phyloP scores from a whole-genome alignment of 768 basidiomycete species.

The Saitozyma sp. region DNA sequence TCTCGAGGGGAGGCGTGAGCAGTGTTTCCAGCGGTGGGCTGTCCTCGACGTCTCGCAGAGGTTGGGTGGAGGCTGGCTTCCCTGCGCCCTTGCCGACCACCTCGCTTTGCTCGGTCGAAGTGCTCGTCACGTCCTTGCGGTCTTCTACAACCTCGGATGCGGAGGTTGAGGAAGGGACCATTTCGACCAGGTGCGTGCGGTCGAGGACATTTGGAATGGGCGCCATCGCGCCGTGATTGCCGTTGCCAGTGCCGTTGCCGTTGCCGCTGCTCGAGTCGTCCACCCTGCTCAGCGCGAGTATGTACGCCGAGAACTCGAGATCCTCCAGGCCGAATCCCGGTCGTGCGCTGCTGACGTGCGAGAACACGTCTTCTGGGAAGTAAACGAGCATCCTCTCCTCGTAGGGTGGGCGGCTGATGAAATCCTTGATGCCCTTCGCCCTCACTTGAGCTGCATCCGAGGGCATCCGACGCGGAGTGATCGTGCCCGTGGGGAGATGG shows the following conservation, averaged over 20 bases:
- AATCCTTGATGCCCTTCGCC: constrained; percentile 31
- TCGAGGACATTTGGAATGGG: too few species aligned
- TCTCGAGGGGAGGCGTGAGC: too few species aligned
- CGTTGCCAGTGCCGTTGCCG: neutral
- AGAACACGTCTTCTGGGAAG: constrained; percentile 29
- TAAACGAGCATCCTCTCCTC: constrained; percentile 41
- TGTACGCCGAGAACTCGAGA: constrained; percentile 40
- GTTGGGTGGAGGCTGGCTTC: too few species aligned
- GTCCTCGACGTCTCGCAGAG: too few species aligned
- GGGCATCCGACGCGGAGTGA: constrained; percentile 7
- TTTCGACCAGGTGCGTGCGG: too few species aligned
- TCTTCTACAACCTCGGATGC: too few species aligned
- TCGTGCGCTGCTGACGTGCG: constrained; percentile 38
- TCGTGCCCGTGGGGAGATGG: constrained; percentile 14
- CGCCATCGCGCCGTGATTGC: neutral
- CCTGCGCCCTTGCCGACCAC: too few species aligned
- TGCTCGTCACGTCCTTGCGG: too few species aligned
- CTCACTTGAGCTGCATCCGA: constrained; percentile 1
- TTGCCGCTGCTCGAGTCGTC: constrained; percentile 9
- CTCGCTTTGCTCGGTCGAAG: too few species aligned
- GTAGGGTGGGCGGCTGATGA: constrained; percentile 38
- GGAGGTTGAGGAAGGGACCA: too few species aligned
- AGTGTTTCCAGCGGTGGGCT: too few species aligned
- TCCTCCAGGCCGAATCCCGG: constrained; percentile 43
- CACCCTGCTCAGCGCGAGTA: constrained; percentile 27